phyloP scores from a whole-genome alignment of 192 early-diverging fungal species.

The Gamsiella multidivaricata region DNA sequence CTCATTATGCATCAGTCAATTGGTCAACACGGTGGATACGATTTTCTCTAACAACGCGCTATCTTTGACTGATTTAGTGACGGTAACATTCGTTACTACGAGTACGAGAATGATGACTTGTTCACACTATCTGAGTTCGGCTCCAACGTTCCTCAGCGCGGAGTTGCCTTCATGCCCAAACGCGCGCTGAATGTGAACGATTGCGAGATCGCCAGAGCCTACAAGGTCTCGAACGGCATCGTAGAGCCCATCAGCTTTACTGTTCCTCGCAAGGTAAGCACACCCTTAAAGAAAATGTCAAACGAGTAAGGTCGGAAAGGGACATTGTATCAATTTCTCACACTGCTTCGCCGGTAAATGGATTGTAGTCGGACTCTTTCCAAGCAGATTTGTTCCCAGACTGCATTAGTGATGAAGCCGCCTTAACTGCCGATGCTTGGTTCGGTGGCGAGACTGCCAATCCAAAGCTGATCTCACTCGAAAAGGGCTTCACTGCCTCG shows the following conservation, averaged over 20 bases:
- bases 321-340: no score
- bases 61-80: conserved; percentile 72
- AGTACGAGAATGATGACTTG: conserved; percentile 95
- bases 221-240: conserved; percentile 88
- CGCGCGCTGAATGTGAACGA: conserved; percentile 87
- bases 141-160: conserved; percentile 92
- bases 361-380: conserved; percentile 89
- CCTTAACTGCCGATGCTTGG: conserved; percentile 92
- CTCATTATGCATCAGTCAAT: no score
- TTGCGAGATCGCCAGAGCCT: conserved; percentile 93
- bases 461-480: conserved; percentile 82
- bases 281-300: neutral
- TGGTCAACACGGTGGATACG: no score
- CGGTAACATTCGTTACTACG: conserved; percentile 99
- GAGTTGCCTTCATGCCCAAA: conserved; percentile 94
- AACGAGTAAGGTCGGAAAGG: no score
- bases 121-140: conserved; percentile 89
- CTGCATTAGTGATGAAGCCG: conserved; percentile 79
- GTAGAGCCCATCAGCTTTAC: conserved; percentile 98
- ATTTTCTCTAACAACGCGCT: no score
- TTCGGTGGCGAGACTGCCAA: conserved; percentile 86
- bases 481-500: conserved; percentile 74
- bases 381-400: conserved; percentile 96
- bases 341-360: neutral
- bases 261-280: conserved; percentile 89